phyloP scores from a whole-genome alignment of 352 stramenopile genomes.

The Phytophthora cryptogea region DNA sequence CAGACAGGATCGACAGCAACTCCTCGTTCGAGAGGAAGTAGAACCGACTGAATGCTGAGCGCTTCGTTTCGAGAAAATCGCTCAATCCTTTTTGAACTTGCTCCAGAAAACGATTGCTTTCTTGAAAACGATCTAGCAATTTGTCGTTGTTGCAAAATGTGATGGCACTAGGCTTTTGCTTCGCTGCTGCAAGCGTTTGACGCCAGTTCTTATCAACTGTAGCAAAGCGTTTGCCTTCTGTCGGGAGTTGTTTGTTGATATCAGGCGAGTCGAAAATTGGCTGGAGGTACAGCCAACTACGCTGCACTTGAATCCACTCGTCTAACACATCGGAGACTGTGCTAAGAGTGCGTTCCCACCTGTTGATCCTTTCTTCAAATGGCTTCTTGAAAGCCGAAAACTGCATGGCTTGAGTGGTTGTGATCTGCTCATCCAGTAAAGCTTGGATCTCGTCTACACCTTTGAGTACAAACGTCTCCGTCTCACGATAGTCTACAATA shows the following conservation, averaged over 20 bases:
- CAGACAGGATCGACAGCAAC: conserved; percentile 94
- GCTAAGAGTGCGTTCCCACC: conserved; percentile 90
- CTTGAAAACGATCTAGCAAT: conserved; percentile 91
- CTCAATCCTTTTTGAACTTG: conserved; percentile 95
- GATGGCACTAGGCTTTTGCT: conserved; percentile 85
- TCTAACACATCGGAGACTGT: conserved; percentile 93
- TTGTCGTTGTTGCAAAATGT: conserved; percentile 94
- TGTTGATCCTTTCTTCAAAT: conserved; percentile 93
- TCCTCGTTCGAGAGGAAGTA: conserved; percentile 97
- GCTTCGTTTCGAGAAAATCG: conserved; percentile 96
- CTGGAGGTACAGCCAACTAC: conserved; percentile 96
- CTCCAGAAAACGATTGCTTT: conserved; percentile 95
- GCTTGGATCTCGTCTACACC: conserved; percentile 94
- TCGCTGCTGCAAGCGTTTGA: conserved; percentile 85
- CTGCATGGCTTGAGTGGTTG: conserved; percentile 94
- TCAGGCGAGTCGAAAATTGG: conserved; percentile 96
- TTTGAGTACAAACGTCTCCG: conserved; percentile 94
- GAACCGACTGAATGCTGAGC: conserved; percentile 92
- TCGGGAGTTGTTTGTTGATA: conserved; percentile 96
- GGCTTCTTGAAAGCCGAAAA: conserved; percentile 96
- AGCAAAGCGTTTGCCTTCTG: conserved; percentile 93
- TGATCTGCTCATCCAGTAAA: conserved; percentile 95
- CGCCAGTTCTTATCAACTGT: conserved; percentile 97
- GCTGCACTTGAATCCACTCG: conserved; percentile 94
- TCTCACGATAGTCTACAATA: conserved; percentile 91